Evolutionary conservation across 73 alveolate genomes (phyloP), one percentile per base, ranked within the genome.

Genomic region (Uronychia binucleata): DNA sequence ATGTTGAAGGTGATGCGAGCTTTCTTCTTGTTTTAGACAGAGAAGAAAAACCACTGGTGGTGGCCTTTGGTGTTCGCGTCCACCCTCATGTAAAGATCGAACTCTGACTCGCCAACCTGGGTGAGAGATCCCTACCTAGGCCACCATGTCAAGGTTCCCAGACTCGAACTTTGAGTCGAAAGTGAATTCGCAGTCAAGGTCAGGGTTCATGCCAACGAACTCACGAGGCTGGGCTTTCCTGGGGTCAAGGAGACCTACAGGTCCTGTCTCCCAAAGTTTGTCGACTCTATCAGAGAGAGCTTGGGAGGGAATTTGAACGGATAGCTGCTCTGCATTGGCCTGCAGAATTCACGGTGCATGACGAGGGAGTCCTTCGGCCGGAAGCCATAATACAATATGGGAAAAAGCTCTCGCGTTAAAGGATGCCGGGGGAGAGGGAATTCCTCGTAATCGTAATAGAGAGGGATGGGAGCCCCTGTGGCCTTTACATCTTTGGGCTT

Each of bases 31-130:
- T 93, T 96, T 58, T 75, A 46, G 57, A 95, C 90, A 30, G 89
- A 77, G 81, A 95, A 95, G 86, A 91, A 91, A 81, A 93, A 95
- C 97, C 99, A 95, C 88, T 93, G 93, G 75, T 95, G 88, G 82
- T 93, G 94, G 46, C 99, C 99, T 74, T 89, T 74, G 0, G 99
- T 93, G 85, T 95, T 95, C 57, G 99, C 90, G 74, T 95, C 99
- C 29, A 88, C 91, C 75, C 96, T 90, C 80, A 94, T 85, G 86
- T 93, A 95, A 27, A 95, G 83, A 81, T 95, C 95, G 80, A 91
- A 95, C 57, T 82, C 93, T 57, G 81, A 78, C 28, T 85, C 93
- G 33, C 67, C 89, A n/a, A n/a, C n/a, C n/a, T n/a, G n/a, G n/a
- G 81, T 85, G 91, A 33, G 78, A 86, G 31, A 94, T 96, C 75